Evolutionary conservation across 2,329 filamentous ascomycete species (phyloP), one percentile per base, ranked within the genome.

Genomic region (Exophiala dermatitidis): DNA sequence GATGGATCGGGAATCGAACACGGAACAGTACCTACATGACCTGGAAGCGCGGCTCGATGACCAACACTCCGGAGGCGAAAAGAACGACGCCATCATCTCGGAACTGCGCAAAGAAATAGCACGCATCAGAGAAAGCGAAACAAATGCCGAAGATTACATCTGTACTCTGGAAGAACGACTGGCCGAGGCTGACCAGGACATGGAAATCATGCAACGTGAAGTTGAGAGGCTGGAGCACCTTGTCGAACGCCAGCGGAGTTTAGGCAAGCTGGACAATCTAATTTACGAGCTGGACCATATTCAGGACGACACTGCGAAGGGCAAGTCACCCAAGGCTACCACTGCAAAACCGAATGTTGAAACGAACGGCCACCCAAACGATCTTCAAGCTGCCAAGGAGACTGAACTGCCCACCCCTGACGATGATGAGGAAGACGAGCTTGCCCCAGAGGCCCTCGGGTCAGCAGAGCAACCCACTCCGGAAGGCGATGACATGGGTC

Each of bases 191-290:
- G 93, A 98, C 65, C 91, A 97, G 69, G 93, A 98, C 67, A 83
- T 88, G 60, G 93, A 97, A 68, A 75, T 96, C 56, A 96, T 98
- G 91, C 90, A 95, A 68, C 88, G 91, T 34, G 93, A 98, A 66
- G 88, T 98, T 59, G 88, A 96, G 65, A 83, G 91, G 33, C 77
- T 98, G 8, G 93, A 97, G 70, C 88, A 95, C 69, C 89, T 98
- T 5, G 83, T 98, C 48, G 91, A 97, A 69, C 87, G 94, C 46
- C 93, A 98, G 69, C 82, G 93, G 55, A 96, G 90, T 67, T 81
- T 98, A 2, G 93, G 93, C 38, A 95, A 96, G 69, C 80, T 98
- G 2, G 93, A 98, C 67, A 94, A 86, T 49, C 79, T 98, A 5
- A 80, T 98, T 0, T 84, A 94, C 62, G 93, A 98, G 65, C 79